Evolutionary conservation across 345 rosid species (phyloP).

Genomic region (Linum lewisii): DNA sequence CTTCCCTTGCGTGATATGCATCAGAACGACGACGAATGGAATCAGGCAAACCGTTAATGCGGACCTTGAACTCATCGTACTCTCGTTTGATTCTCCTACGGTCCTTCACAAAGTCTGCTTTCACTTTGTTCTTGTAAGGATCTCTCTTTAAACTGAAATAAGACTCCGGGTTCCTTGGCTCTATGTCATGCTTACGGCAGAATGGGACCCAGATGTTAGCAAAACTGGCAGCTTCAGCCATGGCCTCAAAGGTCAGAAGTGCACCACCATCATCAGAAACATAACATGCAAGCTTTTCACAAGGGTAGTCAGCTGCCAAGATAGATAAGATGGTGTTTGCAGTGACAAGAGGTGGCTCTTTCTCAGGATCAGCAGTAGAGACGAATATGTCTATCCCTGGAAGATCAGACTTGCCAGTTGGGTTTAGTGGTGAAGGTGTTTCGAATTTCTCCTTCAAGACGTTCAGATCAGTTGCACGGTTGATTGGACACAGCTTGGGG

Average conservation of each 20-base stretch:
- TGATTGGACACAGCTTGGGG: conserved; percentile 83
- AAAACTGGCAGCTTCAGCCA: conserved; percentile 99
- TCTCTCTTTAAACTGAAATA: conserved; percentile 87
- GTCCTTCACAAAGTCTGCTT: conserved; percentile 82
- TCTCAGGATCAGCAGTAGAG: conserved; percentile 98
- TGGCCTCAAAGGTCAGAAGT: conserved; percentile 93
- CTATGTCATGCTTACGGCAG: conserved; percentile 82
- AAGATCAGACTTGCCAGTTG: conserved; percentile 91
- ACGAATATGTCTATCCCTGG: conserved; percentile 90
- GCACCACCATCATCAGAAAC: conserved; percentile 99
- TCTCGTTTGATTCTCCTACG: conserved; percentile 90
- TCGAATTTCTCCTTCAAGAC: conserved; percentile 94
- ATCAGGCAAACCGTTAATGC: conserved; percentile 82
- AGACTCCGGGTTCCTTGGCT: conserved; percentile 95
- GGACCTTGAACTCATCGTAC: conserved; percentile 96
- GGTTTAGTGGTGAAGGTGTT: conserved; percentile 57
- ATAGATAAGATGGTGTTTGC: conserved; percentile 95
- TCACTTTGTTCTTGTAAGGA: conserved; percentile 93
- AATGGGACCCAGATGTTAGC: conserved; percentile 94
- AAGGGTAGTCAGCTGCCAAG: conserved; percentile 85
- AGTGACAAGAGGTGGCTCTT: conserved; percentile 98
- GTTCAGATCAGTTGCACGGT: conserved; percentile 84
- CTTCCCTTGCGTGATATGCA: conserved; percentile 93
- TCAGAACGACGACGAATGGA: conserved; percentile 94
- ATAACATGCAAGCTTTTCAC: conserved; percentile 95